Conservation (phyloP, 1,139 yeast species). For the Candida neerlandica region DNA sequence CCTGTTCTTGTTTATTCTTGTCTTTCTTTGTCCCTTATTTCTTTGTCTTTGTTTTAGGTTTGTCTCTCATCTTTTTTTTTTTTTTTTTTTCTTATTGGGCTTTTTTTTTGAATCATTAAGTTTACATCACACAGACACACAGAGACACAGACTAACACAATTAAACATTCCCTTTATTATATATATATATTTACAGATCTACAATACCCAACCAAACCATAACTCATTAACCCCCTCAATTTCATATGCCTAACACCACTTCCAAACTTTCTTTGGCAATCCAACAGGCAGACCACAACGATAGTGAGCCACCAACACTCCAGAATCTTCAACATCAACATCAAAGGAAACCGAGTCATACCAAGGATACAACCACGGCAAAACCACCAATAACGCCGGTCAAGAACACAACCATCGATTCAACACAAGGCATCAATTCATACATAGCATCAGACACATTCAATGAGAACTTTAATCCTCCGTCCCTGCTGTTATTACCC, state of each 20-base stretch:
- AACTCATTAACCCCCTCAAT: not conserved
- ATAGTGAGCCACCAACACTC: not conserved
- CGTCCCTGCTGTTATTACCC: conserved; percentile 24
- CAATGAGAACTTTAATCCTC: conserved; percentile 13
- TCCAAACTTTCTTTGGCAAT: conserved; percentile 51
- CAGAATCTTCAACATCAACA: conserved; percentile 6
- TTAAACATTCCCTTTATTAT: too few species aligned
- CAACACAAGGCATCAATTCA: not conserved
- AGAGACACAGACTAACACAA: too few species aligned
- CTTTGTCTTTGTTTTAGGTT: not conserved
- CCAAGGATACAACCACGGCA: not conserved
- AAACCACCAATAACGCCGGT: conserved; percentile 8
- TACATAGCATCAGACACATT: conserved; percentile 8
- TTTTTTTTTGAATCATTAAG: not conserved
- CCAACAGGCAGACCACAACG: conserved; percentile 29
- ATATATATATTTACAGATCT: not conserved
- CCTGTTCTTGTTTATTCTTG: too few species aligned
- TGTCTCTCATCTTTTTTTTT: not conserved
- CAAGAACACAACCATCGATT: conserved; percentile 1
- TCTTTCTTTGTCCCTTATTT: too few species aligned
- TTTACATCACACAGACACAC: not conserved
- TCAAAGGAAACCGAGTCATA: conserved; percentile 3
- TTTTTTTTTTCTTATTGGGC: too few species aligned
- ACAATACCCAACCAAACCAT: not conserved
- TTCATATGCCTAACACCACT: conserved; percentile 29